These are phyloP conservation scores for Paramarasmius palmivorus DNA, from an alignment of 1,284 basidiomycete genomes.

Conservation along the genomic window DNA sequence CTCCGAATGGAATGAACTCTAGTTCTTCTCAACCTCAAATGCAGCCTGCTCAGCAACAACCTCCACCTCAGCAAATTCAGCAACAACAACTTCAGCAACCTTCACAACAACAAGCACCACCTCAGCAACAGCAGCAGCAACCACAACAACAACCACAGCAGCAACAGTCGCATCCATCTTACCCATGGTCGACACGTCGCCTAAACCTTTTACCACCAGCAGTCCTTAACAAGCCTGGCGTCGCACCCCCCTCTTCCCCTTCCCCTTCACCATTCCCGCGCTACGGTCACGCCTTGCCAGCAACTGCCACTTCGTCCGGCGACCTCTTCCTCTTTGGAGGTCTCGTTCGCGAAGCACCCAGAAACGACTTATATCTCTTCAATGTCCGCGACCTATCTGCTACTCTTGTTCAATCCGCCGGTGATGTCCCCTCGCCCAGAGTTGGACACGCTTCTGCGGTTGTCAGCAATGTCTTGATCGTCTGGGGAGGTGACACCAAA, in stretches of 20 bases:
- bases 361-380: constrained; percentile 94
- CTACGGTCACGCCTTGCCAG: constrained; percentile 96
- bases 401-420: constrained; percentile 82
- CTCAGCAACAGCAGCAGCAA: constrained; percentile 31
- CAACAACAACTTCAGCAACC: constrained; percentile 30
- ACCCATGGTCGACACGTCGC: constrained; percentile 78
- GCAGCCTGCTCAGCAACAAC: constrained; percentile 30
- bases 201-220: constrained; percentile 63
- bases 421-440: constrained; percentile 87
- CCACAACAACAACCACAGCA: constrained; percentile 32
- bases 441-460: constrained; percentile 97
- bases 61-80: constrained; percentile 25
- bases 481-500: constrained; percentile 98
- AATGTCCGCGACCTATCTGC: constrained; percentile 80
- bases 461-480: constrained; percentile 93
- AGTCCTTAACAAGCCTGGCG: constrained; percentile 54
- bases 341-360: constrained; percentile 87
- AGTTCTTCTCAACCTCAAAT: constrained; percentile 28
- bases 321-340: constrained; percentile 98
- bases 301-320: constrained; percentile 76
- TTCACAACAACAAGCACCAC: constrained; percentile 23
- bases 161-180: constrained; percentile 53
- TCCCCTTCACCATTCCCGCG: constrained; percentile 92
- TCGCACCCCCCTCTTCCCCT: constrained; percentile 56
- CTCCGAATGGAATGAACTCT: constrained; percentile 3